Conservation (phyloP, 2,329 filamentous ascomycete species). For the Botrytis fabae region DNA sequence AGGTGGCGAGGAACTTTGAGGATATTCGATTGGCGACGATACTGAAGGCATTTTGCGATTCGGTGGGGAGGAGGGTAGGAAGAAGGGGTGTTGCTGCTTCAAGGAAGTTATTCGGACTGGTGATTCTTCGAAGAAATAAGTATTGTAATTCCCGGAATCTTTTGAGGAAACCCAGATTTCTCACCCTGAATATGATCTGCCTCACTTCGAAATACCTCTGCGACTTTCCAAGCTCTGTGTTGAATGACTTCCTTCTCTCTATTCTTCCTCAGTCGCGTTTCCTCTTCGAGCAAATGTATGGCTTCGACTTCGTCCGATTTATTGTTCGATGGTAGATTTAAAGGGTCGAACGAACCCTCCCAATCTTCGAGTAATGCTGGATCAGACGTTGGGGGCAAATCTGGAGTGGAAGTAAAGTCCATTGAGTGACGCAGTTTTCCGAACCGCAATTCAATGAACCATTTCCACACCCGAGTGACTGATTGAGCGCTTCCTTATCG, state of each 20-base stretch:
- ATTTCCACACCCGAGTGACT: not conserved
- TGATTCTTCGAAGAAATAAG: not conserved
- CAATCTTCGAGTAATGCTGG: conserved; percentile 33
- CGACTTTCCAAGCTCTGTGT: conserved; percentile 49
- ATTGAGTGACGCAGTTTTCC: conserved; percentile 24
- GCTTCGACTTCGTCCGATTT: conserved; percentile 51
- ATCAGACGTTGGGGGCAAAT: conserved; percentile 33
- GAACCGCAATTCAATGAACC: not conserved
- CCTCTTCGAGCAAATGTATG: conserved; percentile 44
- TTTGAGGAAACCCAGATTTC: not conserved
- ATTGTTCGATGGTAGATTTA: conserved; percentile 30
- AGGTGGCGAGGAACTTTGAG: conserved; percentile 37
- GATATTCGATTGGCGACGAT: conserved; percentile 56
- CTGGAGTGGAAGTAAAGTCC: conserved; percentile 31
- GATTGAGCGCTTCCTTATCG: conserved; percentile 7
- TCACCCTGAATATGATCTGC: conserved; percentile 43
- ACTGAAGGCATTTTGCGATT: conserved; percentile 54
- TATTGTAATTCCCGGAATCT: not conserved
- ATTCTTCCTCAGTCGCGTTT: conserved; percentile 46
- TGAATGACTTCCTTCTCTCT: conserved; percentile 51
- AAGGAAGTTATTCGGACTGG: conserved; percentile 13
- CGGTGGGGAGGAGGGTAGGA: conserved; percentile 16
- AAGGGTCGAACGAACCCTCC: conserved; percentile 28
- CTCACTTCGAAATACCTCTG: conserved; percentile 52
- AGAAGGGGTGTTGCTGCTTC: conserved; percentile 13